phyloP scores from a whole-genome alignment of 2,329 filamentous ascomycete genomes.

The Xenosphaeropsis pyriputrescens region DNA sequence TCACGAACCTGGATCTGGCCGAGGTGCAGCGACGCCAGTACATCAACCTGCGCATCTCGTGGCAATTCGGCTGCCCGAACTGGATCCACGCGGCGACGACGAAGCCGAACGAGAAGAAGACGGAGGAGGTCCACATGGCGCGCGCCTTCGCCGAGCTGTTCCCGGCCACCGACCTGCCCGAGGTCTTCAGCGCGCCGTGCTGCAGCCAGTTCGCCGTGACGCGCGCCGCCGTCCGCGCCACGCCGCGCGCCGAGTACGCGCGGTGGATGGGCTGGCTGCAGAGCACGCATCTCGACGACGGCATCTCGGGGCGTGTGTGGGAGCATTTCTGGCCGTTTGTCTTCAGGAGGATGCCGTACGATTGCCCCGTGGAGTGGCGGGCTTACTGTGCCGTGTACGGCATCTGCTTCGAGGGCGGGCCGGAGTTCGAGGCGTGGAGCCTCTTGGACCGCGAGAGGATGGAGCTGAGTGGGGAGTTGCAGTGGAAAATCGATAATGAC shows the following conservation, averaged over 20 bases:
- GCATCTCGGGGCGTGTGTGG: constrained; percentile 41
- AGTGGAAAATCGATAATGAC: neutral
- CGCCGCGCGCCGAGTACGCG: constrained; percentile 36
- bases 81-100: constrained; percentile 28
- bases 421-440: constrained; percentile 2
- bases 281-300: constrained; percentile 36
- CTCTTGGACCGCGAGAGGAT: constrained; percentile 1
- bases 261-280: constrained; percentile 44
- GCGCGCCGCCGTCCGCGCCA: constrained; percentile 29
- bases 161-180: constrained; percentile 25
- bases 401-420: constrained; percentile 25
- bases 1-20: constrained; percentile 30
- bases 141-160: constrained; percentile 25
- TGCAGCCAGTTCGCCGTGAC: constrained; percentile 53
- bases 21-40: constrained; percentile 39
- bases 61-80: constrained; percentile 37
- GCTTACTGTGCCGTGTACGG: constrained; percentile 58
- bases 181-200: constrained; percentile 37
- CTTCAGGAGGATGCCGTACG: constrained; percentile 38
- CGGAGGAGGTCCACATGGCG: no score
- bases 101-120: constrained; percentile 18
- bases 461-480: constrained; percentile 1
- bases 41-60: constrained; percentile 44
- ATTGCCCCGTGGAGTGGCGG: constrained; percentile 43
- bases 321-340: constrained; percentile 55